phyloP scores from a whole-genome alignment of 2,329 filamentous ascomycete genomes.

The Tolypocladium amazonense region DNA sequence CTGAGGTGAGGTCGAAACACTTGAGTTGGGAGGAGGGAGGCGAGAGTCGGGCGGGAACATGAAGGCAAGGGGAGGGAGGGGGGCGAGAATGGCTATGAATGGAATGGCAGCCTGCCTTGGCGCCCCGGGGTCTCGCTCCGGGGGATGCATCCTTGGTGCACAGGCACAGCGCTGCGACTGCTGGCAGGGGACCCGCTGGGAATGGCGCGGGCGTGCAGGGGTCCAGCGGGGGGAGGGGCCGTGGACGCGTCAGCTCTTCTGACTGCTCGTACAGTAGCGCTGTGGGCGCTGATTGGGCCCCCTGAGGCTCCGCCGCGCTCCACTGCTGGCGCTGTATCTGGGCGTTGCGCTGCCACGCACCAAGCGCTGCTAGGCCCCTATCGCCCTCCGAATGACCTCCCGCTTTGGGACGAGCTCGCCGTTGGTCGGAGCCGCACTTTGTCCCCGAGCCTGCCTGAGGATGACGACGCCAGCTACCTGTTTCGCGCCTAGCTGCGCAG shows the following conservation, averaged over 20 bases:
- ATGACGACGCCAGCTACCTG: constrained; percentile 5
- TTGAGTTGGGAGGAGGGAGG: constrained; percentile 7
- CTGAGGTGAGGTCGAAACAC: constrained; percentile 3
- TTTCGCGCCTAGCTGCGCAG: constrained; percentile 1
- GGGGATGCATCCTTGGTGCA: not conserved
- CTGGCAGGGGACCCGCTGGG: not conserved
- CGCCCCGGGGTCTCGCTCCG: not conserved
- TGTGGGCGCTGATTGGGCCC: too few species aligned
- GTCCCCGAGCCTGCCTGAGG: not conserved
- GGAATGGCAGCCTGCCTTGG: constrained; percentile 16
- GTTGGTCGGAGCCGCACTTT: not conserved
- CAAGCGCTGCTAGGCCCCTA: not conserved
- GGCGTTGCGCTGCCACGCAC: not conserved
- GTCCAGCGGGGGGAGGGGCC: constrained; percentile 6
- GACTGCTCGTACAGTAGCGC: not conserved
- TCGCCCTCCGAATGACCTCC: not conserved
- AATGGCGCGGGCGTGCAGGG: constrained; percentile 8
- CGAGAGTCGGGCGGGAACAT: constrained; percentile 16
- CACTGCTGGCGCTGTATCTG: not conserved
- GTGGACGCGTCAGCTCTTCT: constrained; percentile 18
- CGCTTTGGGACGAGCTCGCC: not conserved
- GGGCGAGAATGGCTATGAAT: constrained; percentile 21
- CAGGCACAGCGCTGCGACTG: not conserved
- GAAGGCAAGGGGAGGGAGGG: constrained; percentile 6
- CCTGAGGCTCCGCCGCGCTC: not conserved